Evolutionary conservation across 1,284 basidiomycete genomes (phyloP), one percentile per base, ranked within the genome.

Genomic region (Cryptococcus neoformans): DNA sequence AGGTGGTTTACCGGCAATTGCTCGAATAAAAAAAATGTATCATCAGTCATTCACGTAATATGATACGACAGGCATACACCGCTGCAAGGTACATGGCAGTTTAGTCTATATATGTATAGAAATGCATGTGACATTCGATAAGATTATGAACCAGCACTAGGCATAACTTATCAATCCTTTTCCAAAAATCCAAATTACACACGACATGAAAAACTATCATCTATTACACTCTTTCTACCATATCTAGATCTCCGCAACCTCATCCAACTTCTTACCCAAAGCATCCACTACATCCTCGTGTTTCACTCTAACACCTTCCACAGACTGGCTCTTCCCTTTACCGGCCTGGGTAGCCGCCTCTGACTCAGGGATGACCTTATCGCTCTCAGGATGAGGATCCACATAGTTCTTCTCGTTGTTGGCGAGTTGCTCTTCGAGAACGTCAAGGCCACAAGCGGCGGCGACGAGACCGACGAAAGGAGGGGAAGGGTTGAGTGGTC

Each of bases 401-500:
- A 69, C 69, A 71, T 81, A 84, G 54, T 70, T 72, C 59, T 79
- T 76, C 44, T 78, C 58, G 78, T 95, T 94, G 40, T 78, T 69
- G 51, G 81, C 82, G 36, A 94, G 71, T 75, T 97, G 90, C 72
- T 92, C 88, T 37, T 84, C 80, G 11, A 99, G 82, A 0, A 88
- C 82, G 1, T 73, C 56, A 4, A 68, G 41, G 0, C 87, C 85
- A 42, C 86, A 87, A 0, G 95, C 82, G 46, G 96, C 93, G 2
- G 95, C 87, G 44, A 99, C 84, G 72, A 99, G 89, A 12, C 96
- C 96, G 40, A 99, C 87, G 86, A 97, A 99, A 0, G 93, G 89
- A 3, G 95, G 95, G 0, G 92, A 96, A 0, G 95, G 96, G 80
- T 99, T 99, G 52, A 99, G 82, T 2, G 95, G 95, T n/a, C 95